Evolutionary conservation across 2,329 filamentous ascomycete genomes (phyloP).

Genomic region (Clonostachys chloroleuca): DNA sequence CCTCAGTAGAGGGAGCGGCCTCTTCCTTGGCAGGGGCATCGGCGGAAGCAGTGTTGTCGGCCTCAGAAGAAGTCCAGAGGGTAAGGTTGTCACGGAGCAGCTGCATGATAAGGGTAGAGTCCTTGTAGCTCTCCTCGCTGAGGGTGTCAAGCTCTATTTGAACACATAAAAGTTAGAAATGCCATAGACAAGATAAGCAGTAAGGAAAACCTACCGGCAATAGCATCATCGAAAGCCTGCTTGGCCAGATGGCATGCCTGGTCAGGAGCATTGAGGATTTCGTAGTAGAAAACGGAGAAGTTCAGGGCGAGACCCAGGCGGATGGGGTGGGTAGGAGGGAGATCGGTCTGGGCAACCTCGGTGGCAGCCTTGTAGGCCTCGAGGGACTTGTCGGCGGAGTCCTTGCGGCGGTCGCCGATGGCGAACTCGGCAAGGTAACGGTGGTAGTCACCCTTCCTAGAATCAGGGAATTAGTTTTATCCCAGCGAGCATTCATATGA

Average conservation of each 20-base stretch:
- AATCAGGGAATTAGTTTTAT: constrained; percentile 8
- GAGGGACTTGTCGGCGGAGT: constrained; percentile 86
- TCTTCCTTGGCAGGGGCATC: constrained; percentile 40
- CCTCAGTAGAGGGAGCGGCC: constrained; percentile 44
- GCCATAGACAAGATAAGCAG: constrained; percentile 84
- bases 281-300: constrained; percentile 99
- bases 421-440: constrained; percentile 98
- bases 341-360: constrained; percentile 96
- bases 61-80: constrained; percentile 98
- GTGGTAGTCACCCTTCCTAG: constrained; percentile 99
- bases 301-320: constrained; percentile 95
- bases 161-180: constrained; percentile 11
- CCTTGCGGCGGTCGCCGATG: constrained; percentile 90
- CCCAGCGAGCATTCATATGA: background rate
- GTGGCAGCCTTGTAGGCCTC: constrained; percentile 97
- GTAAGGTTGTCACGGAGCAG: constrained; percentile 96
- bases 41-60: constrained; percentile 68
- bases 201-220: constrained; percentile 76
- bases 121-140: constrained; percentile 99
- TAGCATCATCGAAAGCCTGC: constrained; percentile 98
- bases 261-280: constrained; percentile 98
- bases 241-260: constrained; percentile 98
- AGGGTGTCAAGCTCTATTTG: constrained; percentile 83
- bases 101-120: constrained; percentile 98
- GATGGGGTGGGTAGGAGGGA: constrained; percentile 96